phyloP scores from a whole-genome alignment of 108 stramenopile species.

The Mayamaea pseudoterrestris region DNA sequence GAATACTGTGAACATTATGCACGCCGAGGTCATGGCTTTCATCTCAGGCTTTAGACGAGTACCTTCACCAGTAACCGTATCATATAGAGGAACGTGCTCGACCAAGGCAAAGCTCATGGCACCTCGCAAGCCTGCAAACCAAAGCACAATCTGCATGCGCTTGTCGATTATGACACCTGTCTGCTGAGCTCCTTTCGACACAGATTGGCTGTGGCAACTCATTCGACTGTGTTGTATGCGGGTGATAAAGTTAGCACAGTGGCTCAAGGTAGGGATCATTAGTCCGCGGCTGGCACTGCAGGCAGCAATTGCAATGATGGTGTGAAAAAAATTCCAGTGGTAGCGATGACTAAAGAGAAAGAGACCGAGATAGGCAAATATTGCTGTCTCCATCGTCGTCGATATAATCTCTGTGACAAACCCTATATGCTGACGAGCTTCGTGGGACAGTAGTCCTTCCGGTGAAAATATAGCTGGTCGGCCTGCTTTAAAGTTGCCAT shows the following conservation, averaged over 20 bases:
- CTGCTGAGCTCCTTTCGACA: not conserved
- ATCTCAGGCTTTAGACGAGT: conserved; percentile 74
- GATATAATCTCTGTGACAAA: conserved; percentile 73
- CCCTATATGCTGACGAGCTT: conserved; percentile 59
- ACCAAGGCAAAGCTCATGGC: conserved; percentile 87
- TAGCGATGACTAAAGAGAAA: conserved; percentile 77
- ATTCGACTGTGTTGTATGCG: conserved; percentile 27
- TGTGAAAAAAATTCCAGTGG: conserved; percentile 61
- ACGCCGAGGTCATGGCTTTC: conserved; percentile 82
- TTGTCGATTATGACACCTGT: conserved; percentile 51
- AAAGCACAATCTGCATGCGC: conserved; percentile 74
- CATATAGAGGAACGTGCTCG: conserved; percentile 76
- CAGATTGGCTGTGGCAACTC: conserved; percentile 8
- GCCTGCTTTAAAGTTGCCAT: not conserved
- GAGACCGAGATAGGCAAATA: conserved; percentile 81
- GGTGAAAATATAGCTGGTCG: conserved; percentile 17
- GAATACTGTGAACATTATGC: conserved; percentile 81
- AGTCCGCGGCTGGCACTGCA: conserved; percentile 62
- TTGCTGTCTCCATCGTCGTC: conserved; percentile 62
- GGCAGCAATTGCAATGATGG: conserved; percentile 46
- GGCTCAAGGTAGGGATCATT: conserved; percentile 71
- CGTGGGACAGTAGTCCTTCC: conserved; percentile 40
- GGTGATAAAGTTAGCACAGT: conserved; percentile 51
- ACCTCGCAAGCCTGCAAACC: conserved; percentile 80
- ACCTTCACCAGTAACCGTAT: conserved; percentile 64